Base-by-base conservation (phyloP, 1,139 yeast species). In the Hemisphaericaspora subhashii region DNA sequence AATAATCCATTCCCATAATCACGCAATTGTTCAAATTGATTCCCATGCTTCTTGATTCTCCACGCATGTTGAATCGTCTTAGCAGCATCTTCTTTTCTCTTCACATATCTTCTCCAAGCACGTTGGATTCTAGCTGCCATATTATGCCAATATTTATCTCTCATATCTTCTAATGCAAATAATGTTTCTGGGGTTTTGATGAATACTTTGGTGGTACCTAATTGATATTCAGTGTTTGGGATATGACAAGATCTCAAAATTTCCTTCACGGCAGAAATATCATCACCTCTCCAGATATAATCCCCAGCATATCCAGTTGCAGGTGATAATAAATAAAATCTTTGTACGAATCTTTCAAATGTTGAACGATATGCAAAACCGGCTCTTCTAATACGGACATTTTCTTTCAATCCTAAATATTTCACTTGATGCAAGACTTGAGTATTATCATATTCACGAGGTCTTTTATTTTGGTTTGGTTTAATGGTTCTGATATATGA, bases 341-440 rank as follows among this genome's bases (percentile, higher is more conserved):
- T 74, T 64, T 94, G 97, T n/a, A 89, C 97, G 59, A 94, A 94
- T 61, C 90, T 89, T 42, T 92, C 98, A 65, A 90, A 94, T 0
- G 97, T 87, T 47, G 95, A 96, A 66, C 99, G 83, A 57, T 90
- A 92, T 2, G 99, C 98, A 64, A 94, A 94, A 37, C 99, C 99
- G 0, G 99, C 98, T 69, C 98, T 85, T 70, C 98, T 81, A 51
- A 94, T 94, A 49, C 98, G 80, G 33, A 94, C 98, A 61, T 94
- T 94, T 62, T 94, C 98, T 57, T 92, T 94, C 60, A 94, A 73
- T 58, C 99, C 99, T 52, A 94, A 76, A 60, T 94, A 94, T 58
- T 94, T 94, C 48, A 94, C 84, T 67, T 94, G 99, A 65, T 94
- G 98, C 51, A 92, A 71, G 10, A 92, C 98, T 52, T 89, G 96